Base-by-base conservation (phyloP, 495 filamentous ascomycete genomes). In the Penicillium tannophilum region DNA sequence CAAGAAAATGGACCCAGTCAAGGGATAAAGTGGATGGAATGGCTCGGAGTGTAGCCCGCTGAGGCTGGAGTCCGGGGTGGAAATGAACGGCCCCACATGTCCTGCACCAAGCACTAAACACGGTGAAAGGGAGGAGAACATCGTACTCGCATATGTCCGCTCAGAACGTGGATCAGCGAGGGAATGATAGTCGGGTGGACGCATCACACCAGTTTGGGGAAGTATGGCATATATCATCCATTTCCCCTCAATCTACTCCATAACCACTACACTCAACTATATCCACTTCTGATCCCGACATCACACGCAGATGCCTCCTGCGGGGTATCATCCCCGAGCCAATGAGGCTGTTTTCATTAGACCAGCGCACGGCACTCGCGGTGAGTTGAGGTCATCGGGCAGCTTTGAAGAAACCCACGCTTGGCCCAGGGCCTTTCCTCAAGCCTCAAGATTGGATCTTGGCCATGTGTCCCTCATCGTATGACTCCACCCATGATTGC, bases 361-460 rank as follows among this genome's bases (percentile, higher is more conserved):
- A 41, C 9, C 0, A 46, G 26, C 31, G 52, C 52, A 56, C 19
- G 43, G 10, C 31, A 39, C 46, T 55, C 19, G 42, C 28, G 11
- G 45, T 26, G 19, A 19, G 10, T 48, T 49, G 54, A 55, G 55
- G 56, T 52, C 56, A 58, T 58, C 39, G 8, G 28, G 41, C 39
- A 52, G 31, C 56, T 44, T 26, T 6, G 12, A 14, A 23, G 20
- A 17, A 36, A 10, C 33, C 12, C 9, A 10, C 39, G 2, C 16
- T n/a, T 6, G 5, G 39, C 5, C 31, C 48, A 35, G 9, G 35
- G 23, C 8, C 33, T 17, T 33, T 14, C 20, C 4, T 9, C 44
- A 14, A 26, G 20, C 20, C 23, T 49, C 16, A 8, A 30, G 11
- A n/a, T 30, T 28, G 26, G 26, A 31, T 17, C 23, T 19, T 31